These are phyloP conservation scores for Mallotus nudiflorus DNA, from an alignment of 345 rosid species.

Conservation along the genomic window DNA sequence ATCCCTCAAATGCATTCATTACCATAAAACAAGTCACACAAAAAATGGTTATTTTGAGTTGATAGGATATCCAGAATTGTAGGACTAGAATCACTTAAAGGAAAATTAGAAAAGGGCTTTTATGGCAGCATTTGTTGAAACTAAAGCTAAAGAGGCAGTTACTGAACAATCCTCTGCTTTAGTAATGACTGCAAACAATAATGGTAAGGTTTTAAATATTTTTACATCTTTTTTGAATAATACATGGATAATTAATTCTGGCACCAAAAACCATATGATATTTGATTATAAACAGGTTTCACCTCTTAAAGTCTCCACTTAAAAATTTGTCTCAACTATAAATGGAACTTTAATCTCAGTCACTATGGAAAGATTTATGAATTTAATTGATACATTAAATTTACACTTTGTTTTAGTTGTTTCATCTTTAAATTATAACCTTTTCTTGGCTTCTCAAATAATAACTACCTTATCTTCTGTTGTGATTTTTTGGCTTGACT, in stretches of 20 bases:
- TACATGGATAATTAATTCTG: background rate
- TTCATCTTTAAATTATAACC: background rate
- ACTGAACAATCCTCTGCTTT: background rate
- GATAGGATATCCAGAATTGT: background rate
- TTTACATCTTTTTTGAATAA: background rate
- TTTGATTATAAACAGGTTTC: background rate
- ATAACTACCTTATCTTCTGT: background rate
- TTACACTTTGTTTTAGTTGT: background rate
- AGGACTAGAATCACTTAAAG: background rate
- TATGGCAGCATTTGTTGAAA: background rate
- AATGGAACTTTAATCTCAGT: background rate
- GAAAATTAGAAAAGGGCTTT: background rate
- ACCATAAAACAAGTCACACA: background rate
- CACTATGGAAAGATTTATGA: background rate
- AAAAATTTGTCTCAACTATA: background rate
- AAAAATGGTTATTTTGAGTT: background rate
- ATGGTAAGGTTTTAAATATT: conserved; percentile 2
- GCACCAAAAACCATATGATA: background rate
- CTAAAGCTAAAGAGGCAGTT: background rate
- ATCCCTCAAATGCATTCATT: background rate
- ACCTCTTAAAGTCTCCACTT: background rate
- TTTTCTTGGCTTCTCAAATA: background rate
- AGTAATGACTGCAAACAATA: background rate
- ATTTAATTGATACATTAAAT: background rate
- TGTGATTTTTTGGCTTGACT: background rate